Evolutionary conservation across 2,329 filamentous ascomycete genomes (phyloP).

Genomic region (Fusarium praegraminearum): DNA sequence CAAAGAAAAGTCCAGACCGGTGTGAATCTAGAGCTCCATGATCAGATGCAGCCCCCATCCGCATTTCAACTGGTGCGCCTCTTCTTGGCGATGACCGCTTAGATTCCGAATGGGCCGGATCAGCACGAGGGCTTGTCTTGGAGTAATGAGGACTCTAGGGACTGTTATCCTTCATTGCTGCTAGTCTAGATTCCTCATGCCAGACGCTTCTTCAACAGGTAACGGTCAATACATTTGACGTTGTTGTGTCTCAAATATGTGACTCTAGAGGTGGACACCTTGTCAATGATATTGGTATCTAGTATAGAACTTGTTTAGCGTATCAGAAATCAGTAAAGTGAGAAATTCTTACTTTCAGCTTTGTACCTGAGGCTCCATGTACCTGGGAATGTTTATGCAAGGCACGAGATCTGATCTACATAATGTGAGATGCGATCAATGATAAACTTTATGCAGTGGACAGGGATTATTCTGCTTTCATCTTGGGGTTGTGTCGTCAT

Average conservation of each 20-base stretch:
- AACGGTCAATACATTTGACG: neutral
- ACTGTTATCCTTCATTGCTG: neutral
- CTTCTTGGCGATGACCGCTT: neutral
- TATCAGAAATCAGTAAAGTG: neutral
- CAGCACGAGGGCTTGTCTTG: neutral
- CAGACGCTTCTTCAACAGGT: neutral
- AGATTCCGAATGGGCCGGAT: conserved; percentile 22
- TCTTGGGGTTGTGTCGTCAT: neutral
- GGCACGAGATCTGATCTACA: neutral
- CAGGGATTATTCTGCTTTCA: neutral
- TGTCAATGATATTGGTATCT: fast-evolving
- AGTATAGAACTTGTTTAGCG: too few relatives aligned
- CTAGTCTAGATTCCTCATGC: too few relatives aligned
- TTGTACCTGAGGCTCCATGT: neutral
- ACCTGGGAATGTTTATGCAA: neutral
- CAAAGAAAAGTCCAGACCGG: too few relatives aligned
- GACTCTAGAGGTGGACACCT: neutral
- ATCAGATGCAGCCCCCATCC: neutral
- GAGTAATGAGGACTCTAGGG: neutral
- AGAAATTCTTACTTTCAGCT: neutral
- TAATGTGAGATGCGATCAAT: fast-evolving
- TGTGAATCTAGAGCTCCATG: neutral
- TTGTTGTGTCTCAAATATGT: neutral
- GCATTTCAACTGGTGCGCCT: neutral
- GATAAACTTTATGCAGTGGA: neutral